These are phyloP conservation scores for Fusarium scirpi DNA, from an alignment of 2,329 filamentous ascomycete genomes.

Conservation along the genomic window DNA sequence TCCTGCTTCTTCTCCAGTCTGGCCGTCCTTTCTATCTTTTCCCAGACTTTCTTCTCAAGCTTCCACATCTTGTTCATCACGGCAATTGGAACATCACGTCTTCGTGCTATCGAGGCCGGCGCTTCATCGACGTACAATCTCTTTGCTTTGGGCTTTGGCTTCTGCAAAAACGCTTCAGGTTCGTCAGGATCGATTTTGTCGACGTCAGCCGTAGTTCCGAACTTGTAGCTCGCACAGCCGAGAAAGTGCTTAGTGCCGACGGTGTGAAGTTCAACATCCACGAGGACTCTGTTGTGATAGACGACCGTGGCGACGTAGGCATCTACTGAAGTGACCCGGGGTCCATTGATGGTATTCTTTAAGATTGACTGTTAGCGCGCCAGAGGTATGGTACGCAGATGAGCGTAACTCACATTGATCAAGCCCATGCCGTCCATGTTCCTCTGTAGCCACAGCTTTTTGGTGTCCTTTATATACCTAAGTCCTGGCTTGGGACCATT, in stretches of 20 bases:
- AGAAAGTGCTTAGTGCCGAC: conserved; percentile 42
- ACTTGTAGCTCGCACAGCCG: conserved; percentile 27
- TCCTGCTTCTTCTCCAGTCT: background rate
- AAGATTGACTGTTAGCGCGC: background rate
- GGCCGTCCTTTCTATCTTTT: background rate
- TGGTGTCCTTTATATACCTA: background rate
- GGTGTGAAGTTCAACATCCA: conserved; percentile 40
- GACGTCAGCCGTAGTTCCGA: background rate
- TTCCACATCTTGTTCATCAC: conserved; percentile 43
- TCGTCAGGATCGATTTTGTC: background rate
- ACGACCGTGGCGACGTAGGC: conserved; percentile 30
- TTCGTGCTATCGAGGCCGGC: background rate
- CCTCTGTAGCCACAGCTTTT: background rate
- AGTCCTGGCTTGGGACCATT: background rate
- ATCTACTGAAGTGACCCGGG: conserved; percentile 41
- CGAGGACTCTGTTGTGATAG: background rate
- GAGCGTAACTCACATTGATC: conserved; percentile 31
- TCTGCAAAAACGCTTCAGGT: background rate
- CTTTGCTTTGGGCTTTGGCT: background rate
- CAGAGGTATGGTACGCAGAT: background rate
- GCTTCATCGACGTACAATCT: background rate
- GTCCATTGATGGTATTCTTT: conserved; percentile 45
- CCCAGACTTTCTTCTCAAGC: conserved; percentile 80
- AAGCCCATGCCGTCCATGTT: conserved; percentile 20
- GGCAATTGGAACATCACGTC: too few relatives aligned